Evolutionary conservation across 2,329 filamentous ascomycete genomes (phyloP).

Genomic region (Amauroascus niger): DNA sequence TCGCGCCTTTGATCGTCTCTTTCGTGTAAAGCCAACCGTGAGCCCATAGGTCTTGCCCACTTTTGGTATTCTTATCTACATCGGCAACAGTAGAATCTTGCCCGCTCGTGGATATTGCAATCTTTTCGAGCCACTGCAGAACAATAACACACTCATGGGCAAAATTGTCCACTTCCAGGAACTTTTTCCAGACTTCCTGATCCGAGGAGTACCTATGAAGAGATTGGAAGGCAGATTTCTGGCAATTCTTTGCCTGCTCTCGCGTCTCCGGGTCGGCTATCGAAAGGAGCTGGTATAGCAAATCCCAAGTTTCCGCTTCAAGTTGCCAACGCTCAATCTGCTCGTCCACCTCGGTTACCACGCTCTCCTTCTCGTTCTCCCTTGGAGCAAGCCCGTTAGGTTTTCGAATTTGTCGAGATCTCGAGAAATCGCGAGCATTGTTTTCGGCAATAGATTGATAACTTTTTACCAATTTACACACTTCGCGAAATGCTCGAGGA

Average conservation of each 20-base stretch:
- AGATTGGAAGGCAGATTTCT: constrained; percentile 34
- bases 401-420: constrained; percentile 32
- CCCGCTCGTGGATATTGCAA: constrained; percentile 56
- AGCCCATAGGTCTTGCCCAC: constrained; percentile 66
- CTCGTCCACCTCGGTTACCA: constrained; percentile 22
- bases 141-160: constrained; percentile 71
- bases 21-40: constrained; percentile 91
- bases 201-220: constrained; percentile 51
- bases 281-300: constrained; percentile 65
- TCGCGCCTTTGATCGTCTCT: constrained; percentile 78
- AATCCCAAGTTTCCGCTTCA: constrained; percentile 84
- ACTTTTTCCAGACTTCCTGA: constrained; percentile 59
- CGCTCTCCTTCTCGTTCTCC: constrained; percentile 18
- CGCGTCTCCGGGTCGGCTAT: constrained; percentile 50
- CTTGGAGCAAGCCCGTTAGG: constrained; percentile 3
- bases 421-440: constrained; percentile 38
- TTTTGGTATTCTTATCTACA: constrained; percentile 63
- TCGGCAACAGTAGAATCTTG: constrained; percentile 68
- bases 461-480: constrained; percentile 57
- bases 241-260: constrained; percentile 31
- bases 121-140: constrained; percentile 76
- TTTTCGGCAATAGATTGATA: constrained; percentile 52
- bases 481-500: constrained; percentile 51
- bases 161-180: constrained; percentile 60
- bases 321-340: constrained; percentile 60